A percentile compares a stretch with the other conserved stretches of the same genome.
These are phyloP conservation scores for Nicotiana undulata DNA, from an alignment of 257 asterid genomes.

Conservation along the genomic window DNA sequence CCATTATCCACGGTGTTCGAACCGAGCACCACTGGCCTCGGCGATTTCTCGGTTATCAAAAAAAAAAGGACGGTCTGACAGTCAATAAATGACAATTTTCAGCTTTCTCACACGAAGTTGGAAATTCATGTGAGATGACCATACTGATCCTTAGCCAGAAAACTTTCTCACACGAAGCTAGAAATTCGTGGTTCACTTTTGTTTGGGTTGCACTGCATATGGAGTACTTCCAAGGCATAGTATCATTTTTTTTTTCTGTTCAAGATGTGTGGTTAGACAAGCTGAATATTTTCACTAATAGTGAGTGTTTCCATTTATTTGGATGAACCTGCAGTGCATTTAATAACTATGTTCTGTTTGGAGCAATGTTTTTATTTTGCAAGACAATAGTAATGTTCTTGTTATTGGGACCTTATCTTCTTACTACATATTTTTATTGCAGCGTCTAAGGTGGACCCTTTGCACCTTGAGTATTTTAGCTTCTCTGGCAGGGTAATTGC, in stretches of 20 bases:
- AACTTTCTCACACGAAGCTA: neutral
- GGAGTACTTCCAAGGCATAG: neutral
- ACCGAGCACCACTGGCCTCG: too few species aligned
- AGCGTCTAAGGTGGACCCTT: slow-evolving; percentile 90
- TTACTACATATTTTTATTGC: slow-evolving; percentile 26
- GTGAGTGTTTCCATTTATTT: neutral
- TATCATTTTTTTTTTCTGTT: neutral
- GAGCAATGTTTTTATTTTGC: neutral
- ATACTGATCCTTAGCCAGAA: neutral
- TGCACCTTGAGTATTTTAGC: slow-evolving; percentile 79
- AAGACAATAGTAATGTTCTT: neutral
- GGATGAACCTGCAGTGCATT: slow-evolving; percentile 2
- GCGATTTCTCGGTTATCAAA: too few species aligned
- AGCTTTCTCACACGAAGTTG: too few species aligned
- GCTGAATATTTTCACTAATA: neutral
- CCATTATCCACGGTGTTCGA: too few species aligned
- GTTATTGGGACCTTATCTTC: neutral
- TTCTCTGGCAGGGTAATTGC: slow-evolving; percentile 91
- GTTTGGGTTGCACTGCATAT: neutral
- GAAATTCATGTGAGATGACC: neutral
- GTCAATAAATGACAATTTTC: too few species aligned
- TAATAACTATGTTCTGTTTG: slow-evolving; percentile 12
- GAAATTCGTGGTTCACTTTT: neutral
- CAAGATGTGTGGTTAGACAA: neutral
- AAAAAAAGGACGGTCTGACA: too few species aligned